A percentile compares a stretch with the other conserved stretches of the same genome.
Conservation (phyloP, 1,284 basidiomycete species). For the Gymnopus androsaceus region DNA sequence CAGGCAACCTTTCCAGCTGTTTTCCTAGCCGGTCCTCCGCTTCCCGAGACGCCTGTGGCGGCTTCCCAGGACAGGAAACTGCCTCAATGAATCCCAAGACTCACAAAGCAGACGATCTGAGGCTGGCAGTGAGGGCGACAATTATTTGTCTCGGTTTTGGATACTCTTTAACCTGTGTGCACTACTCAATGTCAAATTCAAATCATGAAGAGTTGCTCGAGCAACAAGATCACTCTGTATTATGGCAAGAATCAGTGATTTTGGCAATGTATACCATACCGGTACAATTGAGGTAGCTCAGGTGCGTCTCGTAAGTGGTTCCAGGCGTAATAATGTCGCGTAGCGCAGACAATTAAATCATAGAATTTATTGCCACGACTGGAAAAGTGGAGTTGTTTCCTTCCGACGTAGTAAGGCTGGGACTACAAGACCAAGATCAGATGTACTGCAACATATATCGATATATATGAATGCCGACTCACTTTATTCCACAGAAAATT, state of each 20-base stretch:
- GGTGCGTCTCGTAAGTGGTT: neutral
- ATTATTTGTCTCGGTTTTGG: neutral
- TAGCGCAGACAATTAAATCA: neutral
- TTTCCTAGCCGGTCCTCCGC: neutral
- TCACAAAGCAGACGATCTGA: neutral
- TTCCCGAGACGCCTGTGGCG: neutral
- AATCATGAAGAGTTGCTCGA: conserved; percentile 2
- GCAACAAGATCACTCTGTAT: conserved; percentile 2
- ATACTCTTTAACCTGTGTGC: neutral
- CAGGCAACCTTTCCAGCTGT: too few relatives aligned
- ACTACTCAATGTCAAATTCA: too few relatives aligned
- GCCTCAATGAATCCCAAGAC: neutral
- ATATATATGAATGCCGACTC: neutral
- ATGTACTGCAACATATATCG: neutral
- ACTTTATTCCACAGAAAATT: neutral
- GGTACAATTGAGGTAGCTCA: neutral
- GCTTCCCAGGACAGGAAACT: neutral
- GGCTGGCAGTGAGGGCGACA: neutral
- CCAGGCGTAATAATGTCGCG: neutral
- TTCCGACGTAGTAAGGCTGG: neutral
- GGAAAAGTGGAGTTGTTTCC: neutral
- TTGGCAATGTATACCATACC: too few relatives aligned
- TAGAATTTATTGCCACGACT: conserved; percentile 3
- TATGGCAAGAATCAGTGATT: too few relatives aligned
- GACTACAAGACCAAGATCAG: neutral